These are phyloP conservation scores for Trichoderma simmonsii DNA, from an alignment of 2,329 filamentous ascomycete genomes.

Conservation along the genomic window DNA sequence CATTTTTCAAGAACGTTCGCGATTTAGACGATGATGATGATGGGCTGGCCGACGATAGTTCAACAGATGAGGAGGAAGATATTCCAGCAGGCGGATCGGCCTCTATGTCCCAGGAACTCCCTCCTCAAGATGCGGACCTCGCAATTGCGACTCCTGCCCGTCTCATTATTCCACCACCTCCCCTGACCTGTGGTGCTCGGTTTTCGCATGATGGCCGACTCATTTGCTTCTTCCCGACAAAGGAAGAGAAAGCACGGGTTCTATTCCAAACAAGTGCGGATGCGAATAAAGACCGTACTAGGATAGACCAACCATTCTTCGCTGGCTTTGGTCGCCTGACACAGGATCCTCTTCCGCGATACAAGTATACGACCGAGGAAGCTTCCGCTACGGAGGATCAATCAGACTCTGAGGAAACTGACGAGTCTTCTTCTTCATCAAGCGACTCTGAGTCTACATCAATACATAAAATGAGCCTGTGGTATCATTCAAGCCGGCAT, in stretches of 20 bases:
- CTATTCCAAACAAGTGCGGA: conserved; percentile 47
- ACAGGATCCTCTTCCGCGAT: conserved; percentile 49
- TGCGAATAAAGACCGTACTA: conserved; percentile 46
- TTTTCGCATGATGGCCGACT: conserved; percentile 62
- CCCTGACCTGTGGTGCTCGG: conserved; percentile 57
- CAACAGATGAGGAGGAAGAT: conserved; percentile 71
- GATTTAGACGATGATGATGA: conserved; percentile 59
- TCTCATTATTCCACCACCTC: conserved; percentile 53
- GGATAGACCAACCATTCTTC: conserved; percentile 51
- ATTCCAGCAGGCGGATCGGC: conserved; percentile 52
- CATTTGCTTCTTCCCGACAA: conserved; percentile 67
- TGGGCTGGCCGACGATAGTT: conserved; percentile 69
- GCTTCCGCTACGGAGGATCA: conserved; percentile 50
- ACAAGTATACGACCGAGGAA: conserved; percentile 47
- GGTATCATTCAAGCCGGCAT: conserved; percentile 52
- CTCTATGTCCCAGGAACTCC: conserved; percentile 61
- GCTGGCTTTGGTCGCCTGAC: conserved; percentile 55
- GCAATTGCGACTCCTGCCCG: conserved; percentile 51
- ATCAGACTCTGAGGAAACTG: conserved; percentile 48
- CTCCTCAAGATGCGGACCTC: conserved; percentile 50
- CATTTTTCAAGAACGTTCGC: conserved; percentile 61
- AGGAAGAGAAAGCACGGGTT: conserved; percentile 57
- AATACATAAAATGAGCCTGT: conserved; percentile 55
- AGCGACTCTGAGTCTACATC: conserved; percentile 63
- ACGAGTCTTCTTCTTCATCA: conserved; percentile 49